Base-by-base conservation (phyloP, 805 yeast genomes). In the Hanseniaspora occidentalis region DNA sequence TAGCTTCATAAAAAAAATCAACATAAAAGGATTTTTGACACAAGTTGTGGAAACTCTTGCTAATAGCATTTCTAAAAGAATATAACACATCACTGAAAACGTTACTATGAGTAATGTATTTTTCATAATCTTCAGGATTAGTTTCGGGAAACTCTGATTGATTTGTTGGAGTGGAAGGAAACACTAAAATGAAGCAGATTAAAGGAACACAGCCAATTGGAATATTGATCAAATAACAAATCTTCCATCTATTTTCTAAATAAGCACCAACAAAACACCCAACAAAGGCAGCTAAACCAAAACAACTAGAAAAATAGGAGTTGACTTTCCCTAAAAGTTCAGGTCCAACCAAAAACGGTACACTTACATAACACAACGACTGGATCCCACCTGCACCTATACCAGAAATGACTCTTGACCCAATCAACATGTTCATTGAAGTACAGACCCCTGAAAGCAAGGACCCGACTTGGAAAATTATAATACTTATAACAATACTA, bases 361-460 rank as follows among this genome's bases (percentile, higher is more conserved):
- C n/a, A n/a, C n/a, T n/a, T n/a, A n/a, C n/a, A n/a, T n/a, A n/a
- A n/a, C n/a, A n/a, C 56, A 77, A 60, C 1, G 78, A 63, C 47
- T 72, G 76, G 35, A 79, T 67, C 18, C 82, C 83, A 34, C 83
- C 79, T 9, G 77, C 85, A 13, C 86, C 89, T 20, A 75, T 51
- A 38, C 92, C 92, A 42, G 75, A 75, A 17, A 81, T 59, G 6
- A 74, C 78, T 49, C 94, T 67, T 0, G 85, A 88, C 2, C 77
- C 84, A 42, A 81, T 77, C 35, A 82, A 56, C 67, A 72, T 70
- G 42, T 68, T 61, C 75, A 81, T 77, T 29, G 66, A 63, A 14
- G 50, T 55, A 0, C 84, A 57, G 5, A 71, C 47, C 1, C 82
- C 88, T 42, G 71, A 60, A 7, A 79, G 57, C 41, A 78, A 59